Evolutionary conservation across 2,329 filamentous ascomycete genomes (phyloP).

Genomic region (Eurotiales sp.): DNA sequence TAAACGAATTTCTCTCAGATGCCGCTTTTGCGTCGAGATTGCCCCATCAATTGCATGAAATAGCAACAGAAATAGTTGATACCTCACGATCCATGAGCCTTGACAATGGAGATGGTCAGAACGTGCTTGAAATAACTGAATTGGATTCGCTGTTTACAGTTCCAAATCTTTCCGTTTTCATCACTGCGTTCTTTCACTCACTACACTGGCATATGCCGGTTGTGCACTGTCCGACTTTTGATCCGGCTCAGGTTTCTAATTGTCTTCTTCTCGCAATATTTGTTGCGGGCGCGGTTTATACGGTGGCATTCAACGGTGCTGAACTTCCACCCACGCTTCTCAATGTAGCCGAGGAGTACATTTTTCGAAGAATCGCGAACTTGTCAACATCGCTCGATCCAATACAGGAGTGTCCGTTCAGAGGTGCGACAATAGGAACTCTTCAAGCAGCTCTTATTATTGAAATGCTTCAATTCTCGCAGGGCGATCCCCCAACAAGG

Average conservation of each 20-base stretch:
- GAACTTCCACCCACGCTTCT: slow-evolving; percentile 21
- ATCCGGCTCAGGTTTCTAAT: slow-evolving; percentile 24
- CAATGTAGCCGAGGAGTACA: slow-evolving; percentile 28
- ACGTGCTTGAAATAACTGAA: slow-evolving; percentile 13
- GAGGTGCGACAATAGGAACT: slow-evolving; percentile 20
- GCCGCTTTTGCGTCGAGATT: slow-evolving; percentile 19
- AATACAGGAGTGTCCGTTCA: slow-evolving; percentile 11
- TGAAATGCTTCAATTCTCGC: slow-evolving; percentile 31
- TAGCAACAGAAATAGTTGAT: slow-evolving; percentile 25
- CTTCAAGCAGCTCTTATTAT: slow-evolving; percentile 29
- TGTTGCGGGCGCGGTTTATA: slow-evolving; percentile 26
- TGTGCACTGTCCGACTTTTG: slow-evolving; percentile 30
- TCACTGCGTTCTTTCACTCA: slow-evolving; percentile 29
- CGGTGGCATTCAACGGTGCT: slow-evolving; percentile 18
- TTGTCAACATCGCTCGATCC: slow-evolving; percentile 17
- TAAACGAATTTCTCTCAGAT: not conserved
- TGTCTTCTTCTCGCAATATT: slow-evolving; percentile 26
- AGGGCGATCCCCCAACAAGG: slow-evolving; percentile 25
- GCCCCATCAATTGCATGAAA: slow-evolving; percentile 23
- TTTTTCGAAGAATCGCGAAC: slow-evolving; percentile 25
- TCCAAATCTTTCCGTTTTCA: slow-evolving; percentile 25
- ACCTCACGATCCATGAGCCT: slow-evolving; percentile 26
- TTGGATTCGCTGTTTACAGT: slow-evolving; percentile 22
- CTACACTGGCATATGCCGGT: slow-evolving; percentile 31
- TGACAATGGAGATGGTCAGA: slow-evolving; percentile 3